These are phyloP conservation scores for Diddensiella caesifluorescens DNA, from an alignment of 805 yeast species.

Conservation along the genomic window DNA sequence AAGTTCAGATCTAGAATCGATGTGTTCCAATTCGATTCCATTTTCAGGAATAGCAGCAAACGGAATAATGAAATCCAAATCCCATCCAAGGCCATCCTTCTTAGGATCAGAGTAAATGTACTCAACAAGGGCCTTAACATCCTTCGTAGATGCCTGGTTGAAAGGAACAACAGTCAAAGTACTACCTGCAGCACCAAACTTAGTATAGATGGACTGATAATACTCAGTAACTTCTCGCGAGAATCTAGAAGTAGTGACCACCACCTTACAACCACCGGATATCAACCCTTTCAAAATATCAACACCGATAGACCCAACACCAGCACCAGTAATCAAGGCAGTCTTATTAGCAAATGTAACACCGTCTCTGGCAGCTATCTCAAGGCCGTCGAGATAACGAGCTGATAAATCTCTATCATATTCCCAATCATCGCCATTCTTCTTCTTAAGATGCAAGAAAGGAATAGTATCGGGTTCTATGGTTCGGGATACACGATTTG, in stretches of 20 bases:
- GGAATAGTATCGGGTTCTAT: slow-evolving; percentile 59
- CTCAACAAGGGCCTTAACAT: slow-evolving; percentile 76
- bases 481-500: no score
- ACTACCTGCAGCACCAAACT: slow-evolving; percentile 89
- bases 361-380: slow-evolving; percentile 92
- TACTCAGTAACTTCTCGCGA: slow-evolving; percentile 91
- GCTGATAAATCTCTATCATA: slow-evolving; percentile 78
- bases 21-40: slow-evolving; percentile 89
- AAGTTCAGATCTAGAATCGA: slow-evolving; percentile 92
- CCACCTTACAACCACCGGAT: slow-evolving; percentile 96
- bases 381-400: slow-evolving; percentile 80
- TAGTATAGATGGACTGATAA: slow-evolving; percentile 88
- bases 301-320: slow-evolving; percentile 98
- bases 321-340: slow-evolving; percentile 95
- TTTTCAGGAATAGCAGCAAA: slow-evolving; percentile 99
- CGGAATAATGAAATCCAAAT: slow-evolving; percentile 91
- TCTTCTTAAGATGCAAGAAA: slow-evolving; percentile 86
- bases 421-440: slow-evolving; percentile 69
- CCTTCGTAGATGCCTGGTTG: slow-evolving; percentile 96
- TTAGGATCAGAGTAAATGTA: slow-evolving; percentile 79
- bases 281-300: slow-evolving; percentile 91
- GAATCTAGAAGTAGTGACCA: slow-evolving; percentile 94
- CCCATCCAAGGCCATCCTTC: slow-evolving; percentile 96
- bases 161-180: slow-evolving; percentile 94
- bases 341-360: slow-evolving; percentile 81